Conservation (phyloP, 1,284 basidiomycete genomes). For the Hymenochaete sp. region DNA sequence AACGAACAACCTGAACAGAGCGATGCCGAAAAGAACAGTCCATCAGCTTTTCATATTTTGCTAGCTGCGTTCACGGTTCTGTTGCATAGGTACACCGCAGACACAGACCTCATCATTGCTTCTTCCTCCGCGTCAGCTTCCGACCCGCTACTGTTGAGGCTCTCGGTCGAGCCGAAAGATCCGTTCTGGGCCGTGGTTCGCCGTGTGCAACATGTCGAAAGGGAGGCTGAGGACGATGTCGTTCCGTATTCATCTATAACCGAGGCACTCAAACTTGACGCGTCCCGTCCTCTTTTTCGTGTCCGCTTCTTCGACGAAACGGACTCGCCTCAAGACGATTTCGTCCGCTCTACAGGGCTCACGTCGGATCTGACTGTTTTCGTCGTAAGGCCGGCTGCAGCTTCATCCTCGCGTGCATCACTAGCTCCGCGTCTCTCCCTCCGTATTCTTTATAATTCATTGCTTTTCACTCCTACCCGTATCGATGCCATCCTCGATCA, state of each 20-base stretch:
- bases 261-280: conserved; percentile 63
- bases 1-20: conserved; percentile 43
- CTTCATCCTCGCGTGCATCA: conserved; percentile 54
- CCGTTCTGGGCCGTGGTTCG: conserved; percentile 91
- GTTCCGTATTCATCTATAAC: conserved; percentile 80
- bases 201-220: conserved; percentile 77
- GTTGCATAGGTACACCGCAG: conserved; percentile 92
- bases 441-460: conserved; percentile 88
- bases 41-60: conserved; percentile 87
- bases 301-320: conserved; percentile 96
- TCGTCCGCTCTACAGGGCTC: conserved; percentile 71
- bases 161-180: conserved; percentile 81
- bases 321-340: conserved; percentile 63
- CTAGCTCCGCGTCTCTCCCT: conserved; percentile 76
- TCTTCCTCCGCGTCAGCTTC: conserved; percentile 76
- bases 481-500: conserved; percentile 82
- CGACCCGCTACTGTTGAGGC: conserved; percentile 78
- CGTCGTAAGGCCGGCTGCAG: conserved; percentile 52
- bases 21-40: conserved; percentile 36
- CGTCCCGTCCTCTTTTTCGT: conserved; percentile 68
- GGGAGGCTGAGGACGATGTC: conserved; percentile 76
- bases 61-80: conserved; percentile 87
- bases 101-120: conserved; percentile 90
- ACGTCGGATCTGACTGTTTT: conserved; percentile 90
- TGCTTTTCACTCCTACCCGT: conserved; percentile 80